These are phyloP conservation scores for Umbelopsis sp. DNA, from an alignment of 192 early-diverging fungal species.

Conservation along the genomic window DNA sequence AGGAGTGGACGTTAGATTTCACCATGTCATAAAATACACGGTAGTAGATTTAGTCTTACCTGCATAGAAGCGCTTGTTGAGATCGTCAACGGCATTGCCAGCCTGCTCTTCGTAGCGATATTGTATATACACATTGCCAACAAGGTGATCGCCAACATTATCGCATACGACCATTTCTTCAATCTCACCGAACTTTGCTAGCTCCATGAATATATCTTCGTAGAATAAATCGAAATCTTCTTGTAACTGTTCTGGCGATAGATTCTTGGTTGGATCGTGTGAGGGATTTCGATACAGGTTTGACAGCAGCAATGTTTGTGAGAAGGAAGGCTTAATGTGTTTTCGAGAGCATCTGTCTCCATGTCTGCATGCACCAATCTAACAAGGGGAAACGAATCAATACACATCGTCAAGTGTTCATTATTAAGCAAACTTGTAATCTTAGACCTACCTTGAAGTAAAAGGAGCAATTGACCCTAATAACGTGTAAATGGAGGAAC, in stretches of 20 bases:
- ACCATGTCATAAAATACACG: slow-evolving; percentile 7
- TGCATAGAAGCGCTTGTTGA: slow-evolving; percentile 95
- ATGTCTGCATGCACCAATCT: slow-evolving; percentile 96
- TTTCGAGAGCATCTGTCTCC: slow-evolving; percentile 96
- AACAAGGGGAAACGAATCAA: background rate
- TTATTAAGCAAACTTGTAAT: background rate
- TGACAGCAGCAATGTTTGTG: slow-evolving; percentile 90
- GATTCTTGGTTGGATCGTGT: slow-evolving; percentile 63
- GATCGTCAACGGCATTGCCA: slow-evolving; percentile 82
- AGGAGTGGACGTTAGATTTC: background rate
- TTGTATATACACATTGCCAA: slow-evolving; percentile 95
- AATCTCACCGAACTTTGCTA: slow-evolving; percentile 95
- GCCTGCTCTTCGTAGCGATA: slow-evolving; percentile 93
- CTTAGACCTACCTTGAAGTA: slow-evolving; percentile 78
- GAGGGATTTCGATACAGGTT: slow-evolving; percentile 96
- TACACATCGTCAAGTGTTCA: background rate
- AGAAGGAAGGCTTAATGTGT: slow-evolving; percentile 96
- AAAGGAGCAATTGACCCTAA: slow-evolving; percentile 94
- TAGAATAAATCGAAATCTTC: slow-evolving; percentile 96
- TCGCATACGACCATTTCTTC: slow-evolving; percentile 98
- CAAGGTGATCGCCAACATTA: slow-evolving; percentile 97
- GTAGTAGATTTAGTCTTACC: slow-evolving; percentile 39
- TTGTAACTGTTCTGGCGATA: slow-evolving; percentile 72
- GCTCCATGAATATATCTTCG: slow-evolving; percentile 94
- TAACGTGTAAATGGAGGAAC: slow-evolving; percentile 6